Evolutionary conservation across 257 asterid genomes (phyloP).

Genomic region (Rauvolfia tetraphylla): DNA sequence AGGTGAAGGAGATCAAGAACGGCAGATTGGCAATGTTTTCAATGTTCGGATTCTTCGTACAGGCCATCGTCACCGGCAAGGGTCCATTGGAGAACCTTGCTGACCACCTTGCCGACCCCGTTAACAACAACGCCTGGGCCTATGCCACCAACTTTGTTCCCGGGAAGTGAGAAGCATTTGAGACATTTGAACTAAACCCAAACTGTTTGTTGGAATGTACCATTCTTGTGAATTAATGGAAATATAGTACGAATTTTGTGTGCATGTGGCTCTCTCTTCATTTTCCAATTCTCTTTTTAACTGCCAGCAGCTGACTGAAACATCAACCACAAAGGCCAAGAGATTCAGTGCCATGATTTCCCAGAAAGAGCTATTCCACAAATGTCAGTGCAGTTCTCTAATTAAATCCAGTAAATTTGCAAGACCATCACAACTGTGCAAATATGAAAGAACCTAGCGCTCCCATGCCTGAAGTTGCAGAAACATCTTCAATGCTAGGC

Average conservation of each 20-base stretch:
- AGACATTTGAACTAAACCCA: neutral
- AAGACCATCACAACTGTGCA: too few species aligned
- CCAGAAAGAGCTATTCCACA: neutral
- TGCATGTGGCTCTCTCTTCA: neutral
- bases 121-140: constrained; percentile 54
- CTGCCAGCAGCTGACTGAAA: neutral
- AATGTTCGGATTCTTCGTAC: constrained; percentile 39
- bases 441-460: neutral
- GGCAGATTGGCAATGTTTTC: constrained; percentile 37
- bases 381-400: too few species aligned
- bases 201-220: neutral
- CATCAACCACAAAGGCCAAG: neutral
- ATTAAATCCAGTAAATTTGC: too few species aligned
- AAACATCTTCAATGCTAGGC: neutral
- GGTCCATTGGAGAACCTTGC: constrained; percentile 51
- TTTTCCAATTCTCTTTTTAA: neutral
- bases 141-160: constrained; percentile 51
- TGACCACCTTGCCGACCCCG: constrained; percentile 48
- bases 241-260: neutral
- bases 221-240: constrained; percentile 6
- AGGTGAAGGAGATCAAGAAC: constrained; percentile 31
- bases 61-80: constrained; percentile 49
- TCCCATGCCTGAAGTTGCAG: neutral
- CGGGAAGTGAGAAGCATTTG: constrained; percentile 29
- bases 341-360: neutral